Conservation (phyloP, 2,329 filamentous ascomycete genomes). For the Escovopsis sp. region DNA sequence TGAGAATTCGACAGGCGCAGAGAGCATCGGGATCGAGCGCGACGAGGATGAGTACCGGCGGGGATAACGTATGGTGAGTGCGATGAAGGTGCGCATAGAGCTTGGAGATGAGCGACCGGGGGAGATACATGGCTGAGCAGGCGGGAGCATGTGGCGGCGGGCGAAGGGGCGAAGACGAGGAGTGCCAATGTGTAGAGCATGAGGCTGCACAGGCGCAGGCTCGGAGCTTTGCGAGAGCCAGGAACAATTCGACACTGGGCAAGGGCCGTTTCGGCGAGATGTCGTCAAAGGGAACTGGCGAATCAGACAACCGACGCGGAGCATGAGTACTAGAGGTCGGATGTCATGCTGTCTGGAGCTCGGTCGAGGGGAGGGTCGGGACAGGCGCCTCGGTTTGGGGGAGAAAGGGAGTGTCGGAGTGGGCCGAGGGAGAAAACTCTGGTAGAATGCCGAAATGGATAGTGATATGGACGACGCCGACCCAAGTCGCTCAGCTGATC, state of each 20-base stretch:
- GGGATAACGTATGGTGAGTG: conserved; percentile 76
- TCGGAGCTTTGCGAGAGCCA: conserved; percentile 1
- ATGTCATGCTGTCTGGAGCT: too few relatives aligned
- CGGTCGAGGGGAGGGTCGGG: neutral
- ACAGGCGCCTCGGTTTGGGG: too few relatives aligned
- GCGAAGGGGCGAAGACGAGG: neutral
- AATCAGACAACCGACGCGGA: conserved; percentile 2
- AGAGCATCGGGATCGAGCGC: conserved; percentile 90
- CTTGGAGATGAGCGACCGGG: conserved; percentile 73
- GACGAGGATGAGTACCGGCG: conserved; percentile 80
- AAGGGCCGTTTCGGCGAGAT: neutral
- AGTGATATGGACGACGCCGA: too few relatives aligned
- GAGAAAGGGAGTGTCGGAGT: too few relatives aligned
- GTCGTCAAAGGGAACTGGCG: conserved; percentile 1
- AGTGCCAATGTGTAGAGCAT: conserved; percentile 7
- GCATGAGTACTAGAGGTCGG: neutral
- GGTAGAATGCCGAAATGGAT: too few relatives aligned
- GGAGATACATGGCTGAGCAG: conserved; percentile 66
- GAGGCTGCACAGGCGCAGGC: neutral
- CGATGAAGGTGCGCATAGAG: conserved; percentile 81
- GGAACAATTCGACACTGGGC: conserved; percentile 6
- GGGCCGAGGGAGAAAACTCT: too few relatives aligned
- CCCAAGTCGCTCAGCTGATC: too few relatives aligned
- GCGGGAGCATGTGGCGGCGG: conserved; percentile 15
- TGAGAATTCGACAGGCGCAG: conserved; percentile 88